Evolutionary conservation across 176 grass and related monocot genomes (phyloP).

Genomic region (Triticum monococcum): DNA sequence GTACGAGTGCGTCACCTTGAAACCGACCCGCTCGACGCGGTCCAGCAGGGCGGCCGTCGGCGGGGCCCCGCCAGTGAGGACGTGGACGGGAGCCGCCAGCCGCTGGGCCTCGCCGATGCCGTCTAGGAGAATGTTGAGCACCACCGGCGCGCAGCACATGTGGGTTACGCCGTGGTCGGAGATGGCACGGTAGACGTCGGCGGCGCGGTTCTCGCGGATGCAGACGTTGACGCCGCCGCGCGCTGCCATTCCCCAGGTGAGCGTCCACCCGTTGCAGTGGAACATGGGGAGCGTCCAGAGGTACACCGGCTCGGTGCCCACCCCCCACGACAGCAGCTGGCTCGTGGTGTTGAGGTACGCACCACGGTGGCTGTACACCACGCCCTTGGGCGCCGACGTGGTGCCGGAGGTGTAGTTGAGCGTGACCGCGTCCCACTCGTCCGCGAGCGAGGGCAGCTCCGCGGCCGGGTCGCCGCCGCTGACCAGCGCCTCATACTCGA

Average conservation of each 20-base stretch:
- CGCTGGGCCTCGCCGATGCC: too few relatives aligned
- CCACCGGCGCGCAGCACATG: too few relatives aligned
- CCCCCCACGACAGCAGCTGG: slow-evolving; percentile 51
- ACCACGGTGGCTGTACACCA: slow-evolving; percentile 70
- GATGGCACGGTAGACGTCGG: slow-evolving; percentile 51
- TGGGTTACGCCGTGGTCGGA: too few relatives aligned
- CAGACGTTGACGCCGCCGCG: slow-evolving; percentile 59
- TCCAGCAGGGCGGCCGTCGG: too few relatives aligned
- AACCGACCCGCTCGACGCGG: too few relatives aligned
- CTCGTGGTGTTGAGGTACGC: slow-evolving; percentile 64
- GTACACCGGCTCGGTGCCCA: slow-evolving; percentile 54
- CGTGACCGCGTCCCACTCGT: slow-evolving; percentile 66
- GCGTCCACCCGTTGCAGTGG: slow-evolving; percentile 76
- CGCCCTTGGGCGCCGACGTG: slow-evolving; percentile 69
- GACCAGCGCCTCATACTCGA: slow-evolving; percentile 53
- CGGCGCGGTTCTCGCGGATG: slow-evolving; percentile 7
- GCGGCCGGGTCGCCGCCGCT: slow-evolving; percentile 5
- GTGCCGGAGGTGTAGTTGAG: slow-evolving; percentile 86
- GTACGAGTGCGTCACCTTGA: too few relatives aligned
- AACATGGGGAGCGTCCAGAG: slow-evolving; percentile 82
- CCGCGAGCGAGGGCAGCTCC: not conserved
- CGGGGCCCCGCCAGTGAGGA: too few relatives aligned
- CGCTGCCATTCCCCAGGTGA: slow-evolving; percentile 67
- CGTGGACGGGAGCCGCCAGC: too few relatives aligned
- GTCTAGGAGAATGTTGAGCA: too few relatives aligned